phyloP scores from a whole-genome alignment of 352 stramenopile species.

The Phytophthora lateralis region DNA sequence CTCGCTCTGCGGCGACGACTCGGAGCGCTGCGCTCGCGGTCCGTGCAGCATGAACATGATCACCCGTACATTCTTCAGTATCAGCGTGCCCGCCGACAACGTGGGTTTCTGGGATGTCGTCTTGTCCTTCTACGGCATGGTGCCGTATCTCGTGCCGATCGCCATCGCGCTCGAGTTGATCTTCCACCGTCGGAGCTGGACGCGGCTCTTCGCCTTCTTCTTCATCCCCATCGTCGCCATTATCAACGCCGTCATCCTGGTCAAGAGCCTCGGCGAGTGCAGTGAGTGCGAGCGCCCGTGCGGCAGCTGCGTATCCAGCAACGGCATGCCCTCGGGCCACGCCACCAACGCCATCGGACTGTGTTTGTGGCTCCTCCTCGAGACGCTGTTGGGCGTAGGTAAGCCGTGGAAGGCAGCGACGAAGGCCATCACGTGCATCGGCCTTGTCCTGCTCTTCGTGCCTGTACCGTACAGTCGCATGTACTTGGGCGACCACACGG shows the following conservation, averaged over 20 bases:
- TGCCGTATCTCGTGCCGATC: slow-evolving; percentile 58
- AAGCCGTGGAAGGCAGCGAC: slow-evolving; percentile 21
- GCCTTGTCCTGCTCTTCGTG: slow-evolving; percentile 39
- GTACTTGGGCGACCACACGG: slow-evolving; percentile 65
- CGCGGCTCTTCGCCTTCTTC: slow-evolving; percentile 48
- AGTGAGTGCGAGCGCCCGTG: slow-evolving; percentile 53
- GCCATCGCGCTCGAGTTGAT: slow-evolving; percentile 47
- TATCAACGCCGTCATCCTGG: slow-evolving; percentile 50
- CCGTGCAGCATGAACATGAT: slow-evolving; percentile 54
- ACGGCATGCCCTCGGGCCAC: slow-evolving; percentile 62
- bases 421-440: slow-evolving; percentile 20
- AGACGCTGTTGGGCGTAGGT: slow-evolving; percentile 44
- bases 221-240: slow-evolving; percentile 54
- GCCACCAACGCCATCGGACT: slow-evolving; percentile 57
- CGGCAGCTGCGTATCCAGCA: slow-evolving; percentile 49
- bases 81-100: slow-evolving; percentile 42
- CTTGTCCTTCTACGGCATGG: slow-evolving; percentile 59
- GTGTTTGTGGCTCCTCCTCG: slow-evolving; percentile 53
- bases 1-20: slow-evolving; percentile 47
- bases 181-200: slow-evolving; percentile 49
- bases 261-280: slow-evolving; percentile 50
- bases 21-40: slow-evolving; percentile 52
- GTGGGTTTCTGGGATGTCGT: slow-evolving; percentile 57
- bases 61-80: slow-evolving; percentile 56
- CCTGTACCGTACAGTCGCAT: slow-evolving; percentile 64